These are phyloP conservation scores for Lantana camara DNA, from an alignment of 257 asterid genomes.

Conservation along the genomic window DNA sequence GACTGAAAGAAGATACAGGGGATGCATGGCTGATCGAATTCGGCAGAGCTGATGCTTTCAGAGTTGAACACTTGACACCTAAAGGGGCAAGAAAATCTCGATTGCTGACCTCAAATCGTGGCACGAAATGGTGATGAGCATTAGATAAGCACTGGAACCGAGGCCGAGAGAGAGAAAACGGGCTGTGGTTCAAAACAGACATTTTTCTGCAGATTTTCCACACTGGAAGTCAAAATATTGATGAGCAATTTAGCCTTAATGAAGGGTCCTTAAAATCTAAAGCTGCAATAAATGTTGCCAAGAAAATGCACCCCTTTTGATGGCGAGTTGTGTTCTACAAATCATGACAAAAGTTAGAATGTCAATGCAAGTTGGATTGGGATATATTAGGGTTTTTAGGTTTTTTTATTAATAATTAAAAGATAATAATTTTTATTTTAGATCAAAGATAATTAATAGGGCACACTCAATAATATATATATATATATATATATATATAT, in stretches of 20 bases:
- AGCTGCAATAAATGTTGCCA: conserved; percentile 19
- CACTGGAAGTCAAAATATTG: background rate
- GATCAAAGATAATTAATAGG: too few relatives aligned
- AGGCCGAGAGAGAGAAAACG: conserved; percentile 26
- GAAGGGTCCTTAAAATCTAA: background rate
- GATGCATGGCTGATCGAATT: conserved; percentile 32
- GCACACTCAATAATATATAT: too few relatives aligned
- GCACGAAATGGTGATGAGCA: conserved; percentile 22
- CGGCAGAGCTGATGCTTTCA: conserved; percentile 36
- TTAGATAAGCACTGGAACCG: conserved; percentile 24
- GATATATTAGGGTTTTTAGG: conserved; percentile 22
- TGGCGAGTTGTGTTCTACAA: background rate
- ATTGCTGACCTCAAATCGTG: conserved; percentile 20
- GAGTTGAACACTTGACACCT: conserved; percentile 27
- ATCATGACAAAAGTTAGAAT: conserved; percentile 14
- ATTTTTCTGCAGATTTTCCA: conserved; percentile 28
- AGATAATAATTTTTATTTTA: too few relatives aligned
- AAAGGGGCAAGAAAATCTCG: conserved; percentile 6
- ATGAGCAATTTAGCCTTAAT: conserved; percentile 14
- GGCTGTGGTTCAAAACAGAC: conserved; percentile 31
- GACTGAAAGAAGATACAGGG: conserved; percentile 44
- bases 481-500: too few relatives aligned
- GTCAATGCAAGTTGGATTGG: background rate
- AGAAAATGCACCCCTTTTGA: conserved; percentile 2
- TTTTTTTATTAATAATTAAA: too few relatives aligned